Conservation (phyloP, 2,329 filamentous ascomycete genomes). For the Colletotrichum salicis region DNA sequence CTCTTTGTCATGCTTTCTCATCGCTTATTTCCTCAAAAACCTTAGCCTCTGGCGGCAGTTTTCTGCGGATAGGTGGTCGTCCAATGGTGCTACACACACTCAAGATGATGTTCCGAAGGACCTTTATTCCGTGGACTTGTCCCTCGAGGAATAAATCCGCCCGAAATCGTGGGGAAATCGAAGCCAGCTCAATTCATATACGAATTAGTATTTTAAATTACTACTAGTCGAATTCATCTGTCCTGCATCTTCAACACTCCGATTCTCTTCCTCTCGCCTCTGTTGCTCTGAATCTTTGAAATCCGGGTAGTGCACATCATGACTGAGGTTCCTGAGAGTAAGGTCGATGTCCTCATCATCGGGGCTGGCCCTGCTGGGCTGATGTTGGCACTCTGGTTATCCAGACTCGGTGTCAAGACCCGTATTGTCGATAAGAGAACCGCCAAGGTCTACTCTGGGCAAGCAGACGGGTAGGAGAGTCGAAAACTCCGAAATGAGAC, state of each 20-base stretch:
- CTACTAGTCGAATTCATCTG: background rate
- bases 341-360: conserved; percentile 34
- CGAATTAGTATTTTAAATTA: background rate
- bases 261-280: background rate
- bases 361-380: conserved; percentile 48
- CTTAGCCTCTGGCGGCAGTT: conserved; percentile 20
- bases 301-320: background rate
- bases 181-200: background rate
- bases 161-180: background rate
- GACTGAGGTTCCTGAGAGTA: conserved; percentile 16
- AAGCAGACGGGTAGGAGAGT: conserved; percentile 63
- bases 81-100: background rate
- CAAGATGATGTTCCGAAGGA: background rate
- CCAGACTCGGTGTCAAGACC: conserved; percentile 51
- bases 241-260: background rate
- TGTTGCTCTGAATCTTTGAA: background rate
- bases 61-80: background rate
- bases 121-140: background rate
- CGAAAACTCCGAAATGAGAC: conserved; percentile 53
- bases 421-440: conserved; percentile 58
- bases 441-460: conserved; percentile 52
- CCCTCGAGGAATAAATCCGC: background rate
- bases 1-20: conserved; percentile 36
- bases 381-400: conserved; percentile 56
- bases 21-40: conserved; percentile 30